These are phyloP conservation scores for Xerocomellus dryophilus DNA, from an alignment of 768 basidiomycete species.

Conservation along the genomic window DNA sequence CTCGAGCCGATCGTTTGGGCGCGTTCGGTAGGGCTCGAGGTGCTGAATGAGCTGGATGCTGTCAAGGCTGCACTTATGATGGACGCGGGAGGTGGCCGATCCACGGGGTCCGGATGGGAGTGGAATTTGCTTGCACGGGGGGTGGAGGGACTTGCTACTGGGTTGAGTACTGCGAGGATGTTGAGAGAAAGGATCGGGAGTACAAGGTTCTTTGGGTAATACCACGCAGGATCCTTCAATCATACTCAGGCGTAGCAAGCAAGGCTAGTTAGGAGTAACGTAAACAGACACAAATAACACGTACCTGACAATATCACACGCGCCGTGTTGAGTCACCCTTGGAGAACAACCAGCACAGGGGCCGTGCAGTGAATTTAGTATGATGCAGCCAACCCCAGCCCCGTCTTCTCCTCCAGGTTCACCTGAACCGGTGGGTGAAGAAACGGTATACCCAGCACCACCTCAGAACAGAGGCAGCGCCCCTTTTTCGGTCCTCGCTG, in stretches of 20 bases:
- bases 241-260: no score
- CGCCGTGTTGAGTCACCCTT: background rate
- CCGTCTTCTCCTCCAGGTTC: conserved; percentile 57
- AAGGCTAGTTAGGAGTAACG: background rate
- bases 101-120: conserved; percentile 31
- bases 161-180: conserved; percentile 32
- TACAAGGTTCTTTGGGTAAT: conserved; percentile 1
- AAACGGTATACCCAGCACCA: conserved; percentile 46
- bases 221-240: no score
- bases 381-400: conserved; percentile 66
- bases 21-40: conserved; percentile 82
- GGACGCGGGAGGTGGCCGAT: conserved; percentile 54
- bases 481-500: conserved; percentile 64
- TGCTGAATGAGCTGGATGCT: conserved; percentile 83
- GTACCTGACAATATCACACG: background rate
- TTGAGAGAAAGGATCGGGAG: conserved; percentile 22
- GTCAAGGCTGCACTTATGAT: conserved; percentile 85
- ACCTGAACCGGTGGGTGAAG: conserved; percentile 27
- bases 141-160: conserved; percentile 42
- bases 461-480: conserved; percentile 67
- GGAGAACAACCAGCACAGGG: background rate
- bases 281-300: conserved; percentile 25
- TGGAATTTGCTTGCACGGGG: conserved; percentile 39
- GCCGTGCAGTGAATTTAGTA: conserved; percentile 1
- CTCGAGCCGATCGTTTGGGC: conserved; percentile 76